A percentile compares a stretch with the other conserved stretches of the same genome.
These are phyloP conservation scores for Blastocystis hominis DNA, from an alignment of 352 stramenopile species.

Conservation along the genomic window DNA sequence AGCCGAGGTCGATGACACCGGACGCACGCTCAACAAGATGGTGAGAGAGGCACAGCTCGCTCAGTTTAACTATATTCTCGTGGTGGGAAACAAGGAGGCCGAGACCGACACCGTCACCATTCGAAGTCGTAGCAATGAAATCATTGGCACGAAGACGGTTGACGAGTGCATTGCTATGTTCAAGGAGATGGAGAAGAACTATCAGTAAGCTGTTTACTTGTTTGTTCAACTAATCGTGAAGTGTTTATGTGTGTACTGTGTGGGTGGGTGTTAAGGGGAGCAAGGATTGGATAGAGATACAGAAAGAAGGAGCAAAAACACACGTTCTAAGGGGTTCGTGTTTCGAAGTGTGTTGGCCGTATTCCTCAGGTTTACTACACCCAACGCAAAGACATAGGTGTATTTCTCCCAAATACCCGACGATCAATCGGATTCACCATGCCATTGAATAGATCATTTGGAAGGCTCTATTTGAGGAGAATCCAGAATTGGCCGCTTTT, in stretches of 20 bases:
- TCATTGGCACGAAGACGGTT: constrained; percentile 82
- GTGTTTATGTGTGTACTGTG: not conserved
- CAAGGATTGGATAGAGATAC: no score
- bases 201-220: constrained; percentile 12
- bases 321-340: no score
- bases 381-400: no score
- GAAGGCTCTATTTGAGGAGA: no score
- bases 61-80: constrained; percentile 96
- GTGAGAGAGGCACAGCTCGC: constrained; percentile 86
- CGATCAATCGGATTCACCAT: no score
- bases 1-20: constrained; percentile 84
- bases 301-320: no score
- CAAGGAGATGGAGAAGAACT: constrained; percentile 39
- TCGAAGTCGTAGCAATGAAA: constrained; percentile 81
- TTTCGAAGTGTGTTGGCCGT: no score
- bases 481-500: no score
- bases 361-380: no score
- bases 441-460: no score
- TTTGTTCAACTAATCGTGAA: not conserved
- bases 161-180: constrained; percentile 77
- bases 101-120: constrained; percentile 81
- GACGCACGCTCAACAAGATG: constrained; percentile 94
- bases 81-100: constrained; percentile 83
- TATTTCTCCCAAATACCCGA: no score
- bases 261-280: no score